A percentile compares a stretch with the other conserved stretches of the same genome.
Evolutionary conservation across 208 protist genomes (phyloP).

Genomic region (Wallacemonas sp.): DNA sequence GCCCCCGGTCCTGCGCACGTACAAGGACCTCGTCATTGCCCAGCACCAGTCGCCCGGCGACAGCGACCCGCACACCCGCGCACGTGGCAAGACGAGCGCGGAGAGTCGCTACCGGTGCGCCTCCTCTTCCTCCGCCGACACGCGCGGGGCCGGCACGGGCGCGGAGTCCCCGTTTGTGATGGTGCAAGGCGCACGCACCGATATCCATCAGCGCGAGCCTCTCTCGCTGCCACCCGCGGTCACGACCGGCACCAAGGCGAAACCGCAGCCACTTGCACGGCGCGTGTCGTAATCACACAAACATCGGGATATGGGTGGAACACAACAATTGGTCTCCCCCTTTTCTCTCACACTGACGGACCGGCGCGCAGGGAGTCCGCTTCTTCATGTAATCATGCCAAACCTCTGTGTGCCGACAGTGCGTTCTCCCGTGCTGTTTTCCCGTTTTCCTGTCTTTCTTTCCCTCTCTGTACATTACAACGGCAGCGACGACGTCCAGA

Average conservation of each 20-base stretch:
- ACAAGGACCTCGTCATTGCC: conserved; percentile 9
- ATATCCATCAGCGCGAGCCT: neutral
- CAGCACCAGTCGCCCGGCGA: neutral
- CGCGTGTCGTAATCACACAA: neutral
- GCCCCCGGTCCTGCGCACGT: conserved; percentile 6
- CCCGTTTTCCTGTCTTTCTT: too few relatives aligned
- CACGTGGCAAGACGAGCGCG: neutral
- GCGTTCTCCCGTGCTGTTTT: too few relatives aligned
- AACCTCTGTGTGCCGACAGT: too few relatives aligned
- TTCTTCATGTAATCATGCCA: too few relatives aligned
- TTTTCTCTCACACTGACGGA: too few relatives aligned
- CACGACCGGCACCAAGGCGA: neutral
- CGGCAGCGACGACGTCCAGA: neutral
- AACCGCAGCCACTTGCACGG: neutral
- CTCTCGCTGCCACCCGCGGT: neutral
- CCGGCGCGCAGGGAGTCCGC: too few relatives aligned
- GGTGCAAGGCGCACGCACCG: conserved; percentile 13
- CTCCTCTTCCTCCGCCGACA: neutral
- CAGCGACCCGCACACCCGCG: neutral
- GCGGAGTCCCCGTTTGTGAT: neutral
- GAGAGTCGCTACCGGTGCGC: neutral
- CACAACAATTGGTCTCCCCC: too few relatives aligned
- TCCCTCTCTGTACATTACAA: neutral
- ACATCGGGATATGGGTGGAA: too few relatives aligned
- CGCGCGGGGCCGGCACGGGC: neutral